Evolutionary conservation across 1,284 basidiomycete genomes (phyloP), one percentile per base, ranked within the genome.

Genomic region (Cryptococcus maquisensis): DNA sequence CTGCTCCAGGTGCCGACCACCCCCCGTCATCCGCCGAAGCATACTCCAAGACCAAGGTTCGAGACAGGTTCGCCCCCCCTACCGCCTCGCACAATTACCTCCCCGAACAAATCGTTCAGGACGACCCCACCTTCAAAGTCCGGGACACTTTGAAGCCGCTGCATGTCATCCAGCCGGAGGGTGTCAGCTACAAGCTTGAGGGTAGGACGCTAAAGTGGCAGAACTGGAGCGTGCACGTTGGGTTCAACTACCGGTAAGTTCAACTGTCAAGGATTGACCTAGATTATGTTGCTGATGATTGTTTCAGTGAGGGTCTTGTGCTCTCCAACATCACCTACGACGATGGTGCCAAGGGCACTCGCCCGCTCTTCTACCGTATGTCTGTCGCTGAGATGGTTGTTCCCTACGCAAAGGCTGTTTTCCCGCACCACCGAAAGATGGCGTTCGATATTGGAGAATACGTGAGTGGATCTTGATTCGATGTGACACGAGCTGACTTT

Each of bases 161-260:
- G 42, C 87, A 91, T 67, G 79, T 96, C 62, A 73, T 88, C 1
- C 93, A 96, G 74, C 93, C 93, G 2, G 88, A 96, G 60, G 92
- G 93, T 44, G 91, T 95, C 20, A 88, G 86, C 63, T 95, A 93
- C 81, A 86, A 82, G 74, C 81, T 95, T 71, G 81, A 85, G 42
- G 92, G 91, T 0, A 79, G 91, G 66, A 82, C 83, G 21, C 56
- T 73, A 40, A 55, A 49, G 20, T 71, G 69, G 70, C 64, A 71
- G 51, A 68, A 69, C 49, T 71, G 66, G 66, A 62, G 60, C 74
- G 58, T 67, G 50, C 68, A 68, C 57, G 51, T 68, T 39, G 64
- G 63, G 18, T 68, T 68, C 56, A 61, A 63, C 42, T 65, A 62
- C 52, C 59, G 62, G 60, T 56, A 26, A 52, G 57, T 54, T n/a